phyloP scores from a whole-genome alignment of 164 flowering plant species.

The Kingdonia uniflora region DNA sequence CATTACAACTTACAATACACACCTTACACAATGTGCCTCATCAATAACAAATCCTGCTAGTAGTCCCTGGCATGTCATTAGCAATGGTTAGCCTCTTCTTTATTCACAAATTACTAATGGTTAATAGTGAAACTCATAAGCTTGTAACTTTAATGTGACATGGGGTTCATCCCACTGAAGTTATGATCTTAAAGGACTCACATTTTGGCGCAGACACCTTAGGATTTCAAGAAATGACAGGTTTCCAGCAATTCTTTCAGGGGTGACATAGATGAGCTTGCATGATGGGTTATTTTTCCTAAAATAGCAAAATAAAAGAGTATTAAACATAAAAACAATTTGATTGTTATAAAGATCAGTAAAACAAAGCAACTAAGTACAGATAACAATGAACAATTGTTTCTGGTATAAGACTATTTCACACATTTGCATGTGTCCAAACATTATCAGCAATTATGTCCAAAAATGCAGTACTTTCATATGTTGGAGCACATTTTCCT shows the following conservation, averaged over 20 bases:
- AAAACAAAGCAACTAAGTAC: too few relatives aligned
- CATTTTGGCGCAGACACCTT: constrained; percentile 57
- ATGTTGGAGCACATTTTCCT: too few relatives aligned
- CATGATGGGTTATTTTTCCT: constrained; percentile 85
- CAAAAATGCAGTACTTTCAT: too few relatives aligned
- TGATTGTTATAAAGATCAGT: too few relatives aligned
- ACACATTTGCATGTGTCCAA: too few relatives aligned
- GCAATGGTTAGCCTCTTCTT: constrained; percentile 3
- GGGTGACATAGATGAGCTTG: constrained; percentile 93
- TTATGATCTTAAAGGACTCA: constrained; percentile 13
- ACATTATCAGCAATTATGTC: too few relatives aligned
- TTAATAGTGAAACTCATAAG: not conserved
- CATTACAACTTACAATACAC: constrained; percentile 1
- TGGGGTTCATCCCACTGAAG: not conserved
- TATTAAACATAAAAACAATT: too few relatives aligned
- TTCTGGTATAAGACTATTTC: too few relatives aligned
- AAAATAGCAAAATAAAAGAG: not conserved
- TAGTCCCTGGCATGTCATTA: constrained; percentile 41
- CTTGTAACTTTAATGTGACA: constrained; percentile 1
- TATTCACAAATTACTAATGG: not conserved
- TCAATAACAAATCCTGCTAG: constrained; percentile 90
- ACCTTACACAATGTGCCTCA: constrained; percentile 99
- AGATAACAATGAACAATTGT: too few relatives aligned
- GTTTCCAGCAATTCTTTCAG: constrained; percentile 88
- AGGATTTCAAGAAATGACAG: constrained; percentile 54